phyloP scores from a whole-genome alignment of 2,329 filamentous ascomycete species.

The Penicillium hordei region DNA sequence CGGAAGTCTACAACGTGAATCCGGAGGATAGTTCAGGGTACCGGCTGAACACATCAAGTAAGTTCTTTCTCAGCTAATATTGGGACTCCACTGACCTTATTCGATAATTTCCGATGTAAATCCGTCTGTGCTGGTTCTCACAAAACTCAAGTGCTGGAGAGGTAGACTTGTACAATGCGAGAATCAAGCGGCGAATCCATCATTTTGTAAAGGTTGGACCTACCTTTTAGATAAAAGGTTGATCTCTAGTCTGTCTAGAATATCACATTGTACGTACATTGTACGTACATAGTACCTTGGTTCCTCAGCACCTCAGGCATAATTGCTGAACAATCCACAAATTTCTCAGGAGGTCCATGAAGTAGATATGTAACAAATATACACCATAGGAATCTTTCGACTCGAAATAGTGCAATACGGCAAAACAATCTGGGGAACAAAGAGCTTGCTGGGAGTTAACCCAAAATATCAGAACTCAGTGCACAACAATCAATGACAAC shows the following conservation, averaged over 20 bases:
- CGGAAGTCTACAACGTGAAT: background rate
- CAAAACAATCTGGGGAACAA: background rate
- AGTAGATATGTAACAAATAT: background rate
- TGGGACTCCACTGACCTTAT: background rate
- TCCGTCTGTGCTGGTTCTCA: background rate
- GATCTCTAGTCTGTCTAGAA: background rate
- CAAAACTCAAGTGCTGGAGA: background rate
- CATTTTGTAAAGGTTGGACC: background rate
- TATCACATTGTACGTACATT: background rate
- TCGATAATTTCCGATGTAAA: background rate
- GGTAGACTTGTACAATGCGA: background rate
- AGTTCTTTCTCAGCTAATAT: background rate
- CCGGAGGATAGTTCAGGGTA: background rate
- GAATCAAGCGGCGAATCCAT: background rate
- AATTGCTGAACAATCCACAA: background rate
- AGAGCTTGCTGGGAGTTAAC: background rate
- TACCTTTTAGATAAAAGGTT: background rate
- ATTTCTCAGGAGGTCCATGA: background rate
- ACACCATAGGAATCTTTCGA: background rate
- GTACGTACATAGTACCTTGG: background rate
- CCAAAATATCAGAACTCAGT: background rate
- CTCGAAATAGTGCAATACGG: background rate
- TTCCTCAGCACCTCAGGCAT: background rate
- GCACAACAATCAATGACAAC: background rate
- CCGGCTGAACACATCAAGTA: background rate